These are phyloP conservation scores for Ocimum tenuiflorum DNA, from an alignment of 257 asterid species.

Conservation along the genomic window DNA sequence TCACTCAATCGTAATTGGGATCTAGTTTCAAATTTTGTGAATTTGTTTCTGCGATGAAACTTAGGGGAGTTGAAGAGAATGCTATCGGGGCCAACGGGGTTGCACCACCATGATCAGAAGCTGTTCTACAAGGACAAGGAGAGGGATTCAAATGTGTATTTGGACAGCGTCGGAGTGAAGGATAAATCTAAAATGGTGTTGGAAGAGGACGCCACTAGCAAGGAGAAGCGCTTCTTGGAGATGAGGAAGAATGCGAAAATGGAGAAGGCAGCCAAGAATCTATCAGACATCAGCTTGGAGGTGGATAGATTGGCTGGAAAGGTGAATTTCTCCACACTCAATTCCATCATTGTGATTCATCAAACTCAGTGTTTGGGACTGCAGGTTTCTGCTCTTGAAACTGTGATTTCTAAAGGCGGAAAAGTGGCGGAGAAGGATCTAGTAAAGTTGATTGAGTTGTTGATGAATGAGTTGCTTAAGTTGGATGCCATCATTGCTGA, in stretches of 20 bases:
- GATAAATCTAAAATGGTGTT: constrained; percentile 75
- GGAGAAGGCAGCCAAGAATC: constrained; percentile 55
- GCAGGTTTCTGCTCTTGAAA: constrained; percentile 70
- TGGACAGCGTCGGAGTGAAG: constrained; percentile 64
- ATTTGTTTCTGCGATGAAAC: background rate
- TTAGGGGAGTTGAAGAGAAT: constrained; percentile 83
- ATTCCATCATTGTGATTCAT: background rate
- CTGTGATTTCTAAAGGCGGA: constrained; percentile 55
- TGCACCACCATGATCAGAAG: constrained; percentile 90
- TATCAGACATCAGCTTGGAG: constrained; percentile 70
- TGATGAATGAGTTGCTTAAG: constrained; percentile 75
- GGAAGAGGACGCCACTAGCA: constrained; percentile 69
- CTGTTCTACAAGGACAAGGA: constrained; percentile 68
- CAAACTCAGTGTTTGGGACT: background rate
- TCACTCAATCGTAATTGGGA: background rate
- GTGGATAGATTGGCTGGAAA: constrained; percentile 62
- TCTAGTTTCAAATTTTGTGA: background rate
- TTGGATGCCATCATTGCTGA: constrained; percentile 64
- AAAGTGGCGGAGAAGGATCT: constrained; percentile 65
- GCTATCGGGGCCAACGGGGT: constrained; percentile 74
- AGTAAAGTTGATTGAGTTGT: constrained; percentile 46
- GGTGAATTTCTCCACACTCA: constrained; percentile 29
- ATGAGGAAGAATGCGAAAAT: constrained; percentile 57
- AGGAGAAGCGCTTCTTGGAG: constrained; percentile 63
- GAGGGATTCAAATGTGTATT: constrained; percentile 66